Evolutionary conservation across 2,329 filamentous ascomycete species (phyloP).

Genomic region (Botryosphaeria dothidea): DNA sequence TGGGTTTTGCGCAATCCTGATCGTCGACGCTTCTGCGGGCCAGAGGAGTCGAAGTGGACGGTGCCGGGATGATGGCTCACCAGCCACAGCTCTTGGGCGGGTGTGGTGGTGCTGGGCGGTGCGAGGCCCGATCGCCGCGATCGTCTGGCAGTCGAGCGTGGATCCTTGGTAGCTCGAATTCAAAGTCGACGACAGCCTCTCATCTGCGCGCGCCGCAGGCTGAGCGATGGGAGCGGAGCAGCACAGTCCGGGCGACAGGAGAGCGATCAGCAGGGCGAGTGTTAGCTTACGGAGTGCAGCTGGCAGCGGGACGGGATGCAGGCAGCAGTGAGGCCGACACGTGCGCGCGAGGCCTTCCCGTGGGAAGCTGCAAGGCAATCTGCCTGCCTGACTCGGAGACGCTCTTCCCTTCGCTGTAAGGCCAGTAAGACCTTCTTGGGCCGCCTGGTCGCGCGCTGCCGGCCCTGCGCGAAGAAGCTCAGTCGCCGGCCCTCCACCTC

Average conservation of each 20-base stretch:
- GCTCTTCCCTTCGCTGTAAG: not conserved
- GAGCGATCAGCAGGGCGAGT: not conserved
- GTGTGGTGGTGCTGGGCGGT: not conserved
- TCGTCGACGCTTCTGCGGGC: not conserved
- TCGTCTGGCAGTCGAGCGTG: not conserved
- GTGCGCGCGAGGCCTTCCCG: not conserved
- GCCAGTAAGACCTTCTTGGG: not conserved
- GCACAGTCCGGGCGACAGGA: not conserved
- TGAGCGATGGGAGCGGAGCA: not conserved
- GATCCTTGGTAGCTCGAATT: slow-evolving; percentile 3
- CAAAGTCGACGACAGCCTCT: not conserved
- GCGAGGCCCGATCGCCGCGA: slow-evolving; percentile 2
- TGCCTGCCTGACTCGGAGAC: not conserved
- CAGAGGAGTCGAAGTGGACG: not conserved
- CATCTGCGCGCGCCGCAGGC: not conserved
- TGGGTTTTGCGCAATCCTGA: not conserved
- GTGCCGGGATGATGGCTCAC: not conserved
- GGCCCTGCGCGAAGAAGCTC: not conserved
- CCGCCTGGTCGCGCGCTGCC: not conserved
- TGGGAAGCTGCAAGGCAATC: not conserved
- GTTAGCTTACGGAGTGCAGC: not conserved
- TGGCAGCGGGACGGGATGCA: not conserved
- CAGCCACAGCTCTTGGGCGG: not conserved
- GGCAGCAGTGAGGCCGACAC: not conserved
- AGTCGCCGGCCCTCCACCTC: not conserved